Evolutionary conservation across 345 rosid species (phyloP).

Genomic region (Eucalyptus globulus): DNA sequence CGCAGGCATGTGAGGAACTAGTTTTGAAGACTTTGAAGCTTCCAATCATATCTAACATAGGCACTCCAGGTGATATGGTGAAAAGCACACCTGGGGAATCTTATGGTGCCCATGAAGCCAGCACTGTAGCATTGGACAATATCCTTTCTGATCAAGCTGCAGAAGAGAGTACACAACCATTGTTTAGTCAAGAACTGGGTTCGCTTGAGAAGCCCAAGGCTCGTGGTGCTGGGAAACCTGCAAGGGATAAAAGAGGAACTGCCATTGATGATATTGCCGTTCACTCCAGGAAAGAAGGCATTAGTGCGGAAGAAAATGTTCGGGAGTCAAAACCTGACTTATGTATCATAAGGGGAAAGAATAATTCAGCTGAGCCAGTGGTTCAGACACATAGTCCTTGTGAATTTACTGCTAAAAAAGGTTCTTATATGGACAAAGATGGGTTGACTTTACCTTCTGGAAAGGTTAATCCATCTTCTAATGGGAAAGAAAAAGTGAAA

Average conservation of each 20-base stretch:
- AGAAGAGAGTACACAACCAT: constrained; percentile 26
- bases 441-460: constrained; percentile 21
- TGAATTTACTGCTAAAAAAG: constrained; percentile 28
- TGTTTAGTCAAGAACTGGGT: constrained; percentile 20
- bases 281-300: constrained; percentile 26
- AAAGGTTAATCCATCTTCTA: constrained; percentile 32
- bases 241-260: constrained; percentile 42
- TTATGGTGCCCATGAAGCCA: constrained; percentile 14
- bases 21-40: constrained; percentile 55
- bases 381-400: constrained; percentile 9
- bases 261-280: constrained; percentile 18
- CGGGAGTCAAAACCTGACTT: background rate
- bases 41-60: constrained; percentile 50
- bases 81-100: constrained; percentile 14
- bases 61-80: constrained; percentile 15
- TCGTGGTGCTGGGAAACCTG: constrained; percentile 24
- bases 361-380: constrained; percentile 2
- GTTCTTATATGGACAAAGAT: constrained; percentile 21
- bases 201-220: constrained; percentile 31
- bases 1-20: constrained; percentile 49
- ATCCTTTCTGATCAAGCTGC: constrained; percentile 14
- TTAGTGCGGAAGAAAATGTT: background rate
- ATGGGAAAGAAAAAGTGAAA: constrained; percentile 38
- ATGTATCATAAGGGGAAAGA: constrained; percentile 7
- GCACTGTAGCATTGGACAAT: constrained; percentile 22